A percentile compares a stretch with the other conserved stretches of the same genome.
These are phyloP conservation scores for Verticillium longisporum DNA, from an alignment of 2,329 filamentous ascomycete species.

Conservation along the genomic window DNA sequence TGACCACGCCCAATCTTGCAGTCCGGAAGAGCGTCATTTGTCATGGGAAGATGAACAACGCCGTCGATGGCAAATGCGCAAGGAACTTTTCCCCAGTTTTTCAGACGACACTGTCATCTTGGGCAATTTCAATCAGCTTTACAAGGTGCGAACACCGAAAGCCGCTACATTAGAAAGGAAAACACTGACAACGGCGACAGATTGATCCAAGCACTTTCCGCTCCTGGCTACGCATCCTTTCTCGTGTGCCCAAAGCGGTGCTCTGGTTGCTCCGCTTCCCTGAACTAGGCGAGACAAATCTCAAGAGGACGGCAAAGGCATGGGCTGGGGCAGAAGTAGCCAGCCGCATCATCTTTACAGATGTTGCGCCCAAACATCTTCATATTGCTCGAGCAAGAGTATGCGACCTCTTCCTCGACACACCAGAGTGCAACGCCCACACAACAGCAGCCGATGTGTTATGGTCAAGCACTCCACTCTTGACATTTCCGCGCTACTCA, in stretches of 20 bases:
- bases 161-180: slow-evolving; percentile 3
- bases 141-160: slow-evolving; percentile 62
- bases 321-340: slow-evolving; percentile 88
- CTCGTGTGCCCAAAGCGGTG: slow-evolving; percentile 76
- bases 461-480: slow-evolving; percentile 89
- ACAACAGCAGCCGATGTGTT: slow-evolving; percentile 94
- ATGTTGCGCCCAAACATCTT: slow-evolving; percentile 89
- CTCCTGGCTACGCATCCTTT: slow-evolving; percentile 87
- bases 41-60: slow-evolving; percentile 80
- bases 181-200: slow-evolving; percentile 34
- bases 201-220: slow-evolving; percentile 97
- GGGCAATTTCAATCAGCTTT: slow-evolving; percentile 97
- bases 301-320: slow-evolving; percentile 68
- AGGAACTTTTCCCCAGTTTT: slow-evolving; percentile 79
- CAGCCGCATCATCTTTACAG: slow-evolving; percentile 84
- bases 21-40: slow-evolving; percentile 57
- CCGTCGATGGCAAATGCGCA: slow-evolving; percentile 86
- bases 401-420: slow-evolving; percentile 93
- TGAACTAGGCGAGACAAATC: slow-evolving; percentile 81
- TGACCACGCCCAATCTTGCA: slow-evolving; percentile 88
- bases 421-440: slow-evolving; percentile 95
- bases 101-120: slow-evolving; percentile 82
- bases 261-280: slow-evolving; percentile 97
- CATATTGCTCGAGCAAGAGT: slow-evolving; percentile 90
- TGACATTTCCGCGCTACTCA: slow-evolving; percentile 83